These are phyloP conservation scores for Sporothrix sp. DNA, from an alignment of 2,329 filamentous ascomycete genomes.

Conservation along the genomic window DNA sequence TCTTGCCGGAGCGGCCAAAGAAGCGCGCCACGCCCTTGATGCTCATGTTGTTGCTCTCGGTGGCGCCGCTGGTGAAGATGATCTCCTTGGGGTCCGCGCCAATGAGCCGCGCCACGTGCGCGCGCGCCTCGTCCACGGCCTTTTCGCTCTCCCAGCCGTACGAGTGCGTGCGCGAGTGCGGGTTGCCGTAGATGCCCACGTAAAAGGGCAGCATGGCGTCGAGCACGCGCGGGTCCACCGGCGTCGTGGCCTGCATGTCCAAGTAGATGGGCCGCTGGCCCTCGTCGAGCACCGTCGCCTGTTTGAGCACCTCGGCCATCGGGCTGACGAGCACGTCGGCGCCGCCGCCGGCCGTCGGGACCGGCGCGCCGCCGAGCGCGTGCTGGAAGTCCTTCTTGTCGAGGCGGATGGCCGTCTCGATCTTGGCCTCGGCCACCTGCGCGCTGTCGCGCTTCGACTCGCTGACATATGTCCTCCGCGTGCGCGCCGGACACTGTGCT, in stretches of 20 bases:
- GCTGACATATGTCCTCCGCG: slow-evolving; percentile 63
- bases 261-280: slow-evolving; percentile 92
- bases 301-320: slow-evolving; percentile 78
- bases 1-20: slow-evolving; percentile 86
- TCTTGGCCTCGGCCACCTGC: slow-evolving; percentile 71
- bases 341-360: slow-evolving; percentile 41
- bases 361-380: slow-evolving; percentile 31
- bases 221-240: slow-evolving; percentile 84
- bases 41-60: slow-evolving; percentile 99
- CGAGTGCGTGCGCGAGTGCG: slow-evolving; percentile 91
- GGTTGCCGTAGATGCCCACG: slow-evolving; percentile 90
- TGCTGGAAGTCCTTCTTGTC: slow-evolving; percentile 75
- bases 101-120: slow-evolving; percentile 75
- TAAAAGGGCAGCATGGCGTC: slow-evolving; percentile 96
- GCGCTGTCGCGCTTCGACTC: slow-evolving; percentile 71
- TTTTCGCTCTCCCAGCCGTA: slow-evolving; percentile 99
- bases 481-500: slow-evolving; percentile 13
- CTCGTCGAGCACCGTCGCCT: slow-evolving; percentile 87
- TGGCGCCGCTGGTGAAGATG: slow-evolving; percentile 95
- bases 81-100: slow-evolving; percentile 96
- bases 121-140: slow-evolving; percentile 78
- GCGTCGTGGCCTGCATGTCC: slow-evolving; percentile 96
- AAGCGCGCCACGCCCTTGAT: slow-evolving; percentile 97
- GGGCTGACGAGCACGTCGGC: slow-evolving; percentile 59
- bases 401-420: slow-evolving; percentile 75